phyloP scores from a whole-genome alignment of 2,329 filamentous ascomycete species.

The Alternaria novae-zelandiae region DNA sequence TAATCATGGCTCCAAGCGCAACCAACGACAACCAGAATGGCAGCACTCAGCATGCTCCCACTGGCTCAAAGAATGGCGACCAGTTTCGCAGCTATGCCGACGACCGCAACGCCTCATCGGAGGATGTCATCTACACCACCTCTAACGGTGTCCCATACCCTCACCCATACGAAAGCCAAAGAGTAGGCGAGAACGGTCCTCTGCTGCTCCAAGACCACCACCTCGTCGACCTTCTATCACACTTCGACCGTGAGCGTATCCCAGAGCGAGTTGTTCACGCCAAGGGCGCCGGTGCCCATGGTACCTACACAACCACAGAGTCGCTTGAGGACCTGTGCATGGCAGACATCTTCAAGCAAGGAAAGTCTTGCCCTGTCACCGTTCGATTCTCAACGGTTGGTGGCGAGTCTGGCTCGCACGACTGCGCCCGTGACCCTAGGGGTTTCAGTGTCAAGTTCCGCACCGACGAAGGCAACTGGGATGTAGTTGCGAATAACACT shows the following conservation, averaged over 20 bases:
- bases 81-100: conserved; percentile 52
- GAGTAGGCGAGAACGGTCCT: conserved; percentile 64
- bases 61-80: conserved; percentile 43
- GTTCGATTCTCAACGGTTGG: conserved; percentile 78
- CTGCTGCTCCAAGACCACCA: conserved; percentile 63
- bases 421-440: conserved; percentile 73
- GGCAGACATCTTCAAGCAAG: conserved; percentile 61
- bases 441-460: conserved; percentile 77
- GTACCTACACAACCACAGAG: conserved; percentile 56
- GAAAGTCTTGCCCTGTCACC: conserved; percentile 72
- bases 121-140: conserved; percentile 61
- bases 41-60: conserved; percentile 22
- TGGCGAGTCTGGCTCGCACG: conserved; percentile 73
- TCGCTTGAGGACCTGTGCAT: conserved; percentile 54
- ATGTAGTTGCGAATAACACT: conserved; percentile 75
- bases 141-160: conserved; percentile 64
- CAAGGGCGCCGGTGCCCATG: conserved; percentile 58
- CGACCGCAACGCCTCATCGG: conserved; percentile 52
- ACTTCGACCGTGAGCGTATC: conserved; percentile 59
- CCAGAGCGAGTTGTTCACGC: conserved; percentile 60
- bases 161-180: conserved; percentile 64
- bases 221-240: conserved; percentile 57
- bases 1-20: conserved; percentile 13
- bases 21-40: conserved; percentile 9
- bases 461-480: conserved; percentile 76